Evolutionary conservation across 441 rosid genomes (phyloP).

Genomic region (Biscutella laevigata): DNA sequence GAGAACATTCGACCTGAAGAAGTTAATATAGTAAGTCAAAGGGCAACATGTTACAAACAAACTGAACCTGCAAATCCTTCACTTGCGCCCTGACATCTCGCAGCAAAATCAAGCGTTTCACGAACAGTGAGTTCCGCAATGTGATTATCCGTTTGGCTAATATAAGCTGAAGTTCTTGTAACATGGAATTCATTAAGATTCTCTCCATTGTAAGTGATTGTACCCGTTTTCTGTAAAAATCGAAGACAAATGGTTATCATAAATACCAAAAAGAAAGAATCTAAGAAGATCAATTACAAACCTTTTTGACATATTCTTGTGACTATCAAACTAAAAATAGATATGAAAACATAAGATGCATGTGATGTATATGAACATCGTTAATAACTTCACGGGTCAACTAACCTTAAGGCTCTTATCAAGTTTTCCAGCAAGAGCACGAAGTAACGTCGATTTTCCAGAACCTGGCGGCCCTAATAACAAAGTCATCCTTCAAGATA

Average conservation of each 20-base stretch:
- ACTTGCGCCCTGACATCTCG: slow-evolving; percentile 85
- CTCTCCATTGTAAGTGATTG: slow-evolving; percentile 68
- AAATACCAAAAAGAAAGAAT: background rate
- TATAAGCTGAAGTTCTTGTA: slow-evolving; percentile 83
- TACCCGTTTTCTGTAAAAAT: slow-evolving; percentile 52
- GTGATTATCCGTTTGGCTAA: slow-evolving; percentile 87
- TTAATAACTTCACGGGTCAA: slow-evolving; percentile 18
- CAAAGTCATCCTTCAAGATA: slow-evolving; percentile 63
- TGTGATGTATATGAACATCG: slow-evolving; percentile 18
- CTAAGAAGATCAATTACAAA: background rate
- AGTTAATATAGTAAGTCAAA: background rate
- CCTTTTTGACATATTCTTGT: slow-evolving; percentile 4
- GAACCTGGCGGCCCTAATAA: slow-evolving; percentile 94
- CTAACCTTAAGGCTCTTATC: slow-evolving; percentile 48
- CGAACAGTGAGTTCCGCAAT: slow-evolving; percentile 87
- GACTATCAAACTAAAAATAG: slow-evolving; percentile 9
- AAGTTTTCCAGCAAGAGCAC: slow-evolving; percentile 83
- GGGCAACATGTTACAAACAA: background rate
- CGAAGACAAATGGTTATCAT: background rate
- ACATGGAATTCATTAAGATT: slow-evolving; percentile 57
- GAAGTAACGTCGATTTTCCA: slow-evolving; percentile 78
- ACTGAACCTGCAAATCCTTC: slow-evolving; percentile 69
- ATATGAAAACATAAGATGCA: slow-evolving; percentile 5
- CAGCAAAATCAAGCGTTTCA: slow-evolving; percentile 93
- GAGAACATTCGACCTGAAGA: background rate